Conservation (phyloP, 768 basidiomycete species). For the Harrya chromipes region DNA sequence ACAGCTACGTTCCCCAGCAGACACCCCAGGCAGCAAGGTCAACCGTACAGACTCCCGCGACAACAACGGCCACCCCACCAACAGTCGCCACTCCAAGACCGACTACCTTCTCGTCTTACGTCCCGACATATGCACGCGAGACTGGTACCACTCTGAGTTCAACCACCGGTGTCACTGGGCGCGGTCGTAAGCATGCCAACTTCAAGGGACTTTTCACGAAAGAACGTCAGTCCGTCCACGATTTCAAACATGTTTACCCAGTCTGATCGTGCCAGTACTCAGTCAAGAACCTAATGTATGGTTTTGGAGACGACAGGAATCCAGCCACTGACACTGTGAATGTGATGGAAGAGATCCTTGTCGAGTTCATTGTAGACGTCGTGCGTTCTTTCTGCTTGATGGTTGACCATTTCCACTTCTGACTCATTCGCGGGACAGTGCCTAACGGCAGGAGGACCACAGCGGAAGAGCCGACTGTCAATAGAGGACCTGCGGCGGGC, state of each 20-base stretch:
- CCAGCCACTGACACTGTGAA: slow-evolving; percentile 85
- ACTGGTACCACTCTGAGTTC: slow-evolving; percentile 35
- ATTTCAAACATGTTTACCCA: slow-evolving; percentile 2
- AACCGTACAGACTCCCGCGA: slow-evolving; percentile 27
- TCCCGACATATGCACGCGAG: slow-evolving; percentile 51
- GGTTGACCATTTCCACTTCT: slow-evolving; percentile 1
- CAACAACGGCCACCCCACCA: slow-evolving; percentile 31
- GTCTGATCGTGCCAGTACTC: slow-evolving; percentile 13
- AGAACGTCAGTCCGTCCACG: slow-evolving; percentile 55
- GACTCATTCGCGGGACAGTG: slow-evolving; percentile 46
- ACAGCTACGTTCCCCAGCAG: slow-evolving; percentile 51
- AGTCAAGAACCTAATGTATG: slow-evolving; percentile 90
- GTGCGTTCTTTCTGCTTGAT: slow-evolving; percentile 46
- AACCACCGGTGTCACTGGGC: slow-evolving; percentile 39
- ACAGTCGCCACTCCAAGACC: slow-evolving; percentile 34
- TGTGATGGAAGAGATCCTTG: slow-evolving; percentile 91
- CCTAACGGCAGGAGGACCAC: slow-evolving; percentile 64
- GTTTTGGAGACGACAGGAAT: slow-evolving; percentile 89
- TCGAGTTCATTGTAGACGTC: slow-evolving; percentile 87
- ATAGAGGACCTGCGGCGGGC: slow-evolving; percentile 84
- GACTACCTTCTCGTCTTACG: slow-evolving; percentile 56
- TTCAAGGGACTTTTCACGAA: slow-evolving; percentile 75
- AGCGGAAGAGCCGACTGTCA: slow-evolving; percentile 70
- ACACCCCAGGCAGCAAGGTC: slow-evolving; percentile 28
- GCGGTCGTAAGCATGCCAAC: slow-evolving; percentile 64